Evolutionary conservation across 73 alveolate species (phyloP), one percentile per base, ranked within the genome.

Genomic region (Stentor coeruleus): DNA sequence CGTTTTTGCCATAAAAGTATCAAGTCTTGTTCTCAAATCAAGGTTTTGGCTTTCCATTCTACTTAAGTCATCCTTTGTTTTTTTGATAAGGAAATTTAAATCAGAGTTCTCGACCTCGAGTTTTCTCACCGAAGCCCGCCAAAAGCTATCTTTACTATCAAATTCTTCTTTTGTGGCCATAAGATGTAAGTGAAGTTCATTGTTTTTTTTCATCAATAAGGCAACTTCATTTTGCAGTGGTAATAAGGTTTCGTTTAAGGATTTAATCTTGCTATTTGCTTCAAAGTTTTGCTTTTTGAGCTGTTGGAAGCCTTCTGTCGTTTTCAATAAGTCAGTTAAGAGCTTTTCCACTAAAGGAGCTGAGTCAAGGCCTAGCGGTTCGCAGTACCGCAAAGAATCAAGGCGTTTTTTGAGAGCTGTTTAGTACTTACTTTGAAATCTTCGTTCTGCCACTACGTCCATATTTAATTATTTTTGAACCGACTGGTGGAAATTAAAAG

Each of bases 141-240:
- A 81, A 35, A 76, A 40, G 84, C 84, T 86, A 59, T 84, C 90
- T 38, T 89, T 83, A 36, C 79, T 76, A 36, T 92, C 98, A 40
- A 92, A 85, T 75, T 88, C 94, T 82, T 96, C 99, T 81, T 96
- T 97, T 40, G 93, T 86, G 80, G 90, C 87, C 59, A 97, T 97
- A 90, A 96, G 90, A 77, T 95, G 89, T 81, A 79, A 84, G 87
- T 97, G 99, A 77, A 97, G 90, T 37, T 97, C 94, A 85, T 96
- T 96, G 90, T 97, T 97, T 86, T 97, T 99, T 81, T 93, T 96
- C 74, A 95, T 94, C 38, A 97, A 87, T 90, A 97, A 91, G 82
- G 93, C 91, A 88, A 94, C 95, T 84, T 97, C 99, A 81, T 93
- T 95, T 77, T 97, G 91, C 73, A 97, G 87, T 11, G 99, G 99